Percentiles rank a stretch among this genome's conserved stretches.
These are phyloP conservation scores for Debaryomycetaceae sp. DNA, from an alignment of 1,139 yeast genomes.

Conservation along the genomic window DNA sequence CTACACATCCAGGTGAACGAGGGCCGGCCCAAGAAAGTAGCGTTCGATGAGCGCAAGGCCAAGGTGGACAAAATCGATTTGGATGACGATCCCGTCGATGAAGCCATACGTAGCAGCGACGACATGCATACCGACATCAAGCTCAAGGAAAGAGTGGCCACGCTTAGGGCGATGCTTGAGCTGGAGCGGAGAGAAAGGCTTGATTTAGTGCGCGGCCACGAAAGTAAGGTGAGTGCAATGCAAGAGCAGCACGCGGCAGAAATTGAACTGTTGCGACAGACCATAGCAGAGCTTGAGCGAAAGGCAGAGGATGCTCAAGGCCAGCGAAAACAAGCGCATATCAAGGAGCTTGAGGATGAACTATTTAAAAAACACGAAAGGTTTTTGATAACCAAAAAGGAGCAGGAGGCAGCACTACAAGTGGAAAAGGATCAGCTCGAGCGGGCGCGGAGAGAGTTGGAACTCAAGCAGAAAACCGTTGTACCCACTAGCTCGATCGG, in stretches of 20 bases:
- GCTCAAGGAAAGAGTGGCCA: neutral
- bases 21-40: slow-evolving; percentile 7
- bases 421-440: slow-evolving; percentile 1
- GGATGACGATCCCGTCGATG: slow-evolving; percentile 4
- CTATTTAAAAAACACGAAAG: slow-evolving; percentile 6
- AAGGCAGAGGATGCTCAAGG: neutral
- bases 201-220: slow-evolving; percentile 1
- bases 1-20: slow-evolving; percentile 8
- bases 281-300: slow-evolving; percentile 3
- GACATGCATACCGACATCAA: neutral
- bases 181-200: slow-evolving; percentile 2
- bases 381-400: slow-evolving; percentile 5
- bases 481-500: neutral
- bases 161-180: slow-evolving; percentile 1
- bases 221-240: slow-evolving; percentile 2
- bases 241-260: slow-evolving; percentile 3
- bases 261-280: slow-evolving; percentile 2
- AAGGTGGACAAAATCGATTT: neutral
- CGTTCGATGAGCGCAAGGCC: slow-evolving; percentile 5
- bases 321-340: slow-evolving; percentile 4
- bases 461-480: neutral
- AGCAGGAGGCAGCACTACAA: slow-evolving; percentile 5
- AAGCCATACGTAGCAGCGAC: slow-evolving; percentile 2
- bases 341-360: slow-evolving; percentile 5
- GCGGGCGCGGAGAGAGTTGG: neutral